A percentile compares a stretch with the other conserved stretches of the same genome.
Conservation (phyloP, 2,329 filamentous ascomycete species). For the Plenodomus tracheiphilus region DNA sequence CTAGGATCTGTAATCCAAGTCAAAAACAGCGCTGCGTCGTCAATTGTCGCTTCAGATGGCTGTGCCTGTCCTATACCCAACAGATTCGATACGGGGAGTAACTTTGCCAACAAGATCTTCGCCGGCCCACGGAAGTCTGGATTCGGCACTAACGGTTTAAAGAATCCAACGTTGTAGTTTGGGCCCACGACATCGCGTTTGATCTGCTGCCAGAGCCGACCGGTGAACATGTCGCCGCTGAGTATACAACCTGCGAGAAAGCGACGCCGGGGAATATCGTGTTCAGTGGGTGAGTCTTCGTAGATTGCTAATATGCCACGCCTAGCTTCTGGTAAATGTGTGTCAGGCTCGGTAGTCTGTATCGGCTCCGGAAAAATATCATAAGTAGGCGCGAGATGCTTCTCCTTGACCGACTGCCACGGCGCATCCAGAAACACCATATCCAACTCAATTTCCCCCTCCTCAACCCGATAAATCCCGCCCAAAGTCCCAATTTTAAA, state of each 20-base stretch:
- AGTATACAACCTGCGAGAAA: constrained; percentile 14
- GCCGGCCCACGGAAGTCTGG: constrained; percentile 4
- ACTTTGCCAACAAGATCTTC: constrained; percentile 1
- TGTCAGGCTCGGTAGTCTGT: not conserved
- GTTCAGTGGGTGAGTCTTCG: not conserved
- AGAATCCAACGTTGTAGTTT: constrained; percentile 10
- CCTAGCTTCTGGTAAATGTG: not conserved
- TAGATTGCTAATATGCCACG: not conserved
- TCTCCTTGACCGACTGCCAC: not conserved
- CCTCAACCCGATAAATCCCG: constrained; percentile 7
- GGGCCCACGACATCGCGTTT: constrained; percentile 5
- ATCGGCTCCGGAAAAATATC: not conserved
- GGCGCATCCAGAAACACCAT: constrained; percentile 9
- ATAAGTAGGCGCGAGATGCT: constrained; percentile 1
- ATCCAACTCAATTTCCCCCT: constrained; percentile 9
- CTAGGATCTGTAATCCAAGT: constrained; percentile 16
- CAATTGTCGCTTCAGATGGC: not conserved
- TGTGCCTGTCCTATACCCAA: constrained; percentile 1
- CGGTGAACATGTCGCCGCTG: constrained; percentile 6
- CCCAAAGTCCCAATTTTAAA: constrained; percentile 1
- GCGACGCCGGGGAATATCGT: constrained; percentile 6
- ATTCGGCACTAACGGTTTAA: too few species aligned
- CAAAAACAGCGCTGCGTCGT: constrained; percentile 14
- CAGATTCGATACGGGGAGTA: constrained; percentile 2
- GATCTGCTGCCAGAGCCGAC: constrained; percentile 12